A percentile compares a stretch with the other conserved stretches of the same genome.
phyloP scores from a whole-genome alignment of 2,329 filamentous ascomycete species.

The Aspergillus candidus region DNA sequence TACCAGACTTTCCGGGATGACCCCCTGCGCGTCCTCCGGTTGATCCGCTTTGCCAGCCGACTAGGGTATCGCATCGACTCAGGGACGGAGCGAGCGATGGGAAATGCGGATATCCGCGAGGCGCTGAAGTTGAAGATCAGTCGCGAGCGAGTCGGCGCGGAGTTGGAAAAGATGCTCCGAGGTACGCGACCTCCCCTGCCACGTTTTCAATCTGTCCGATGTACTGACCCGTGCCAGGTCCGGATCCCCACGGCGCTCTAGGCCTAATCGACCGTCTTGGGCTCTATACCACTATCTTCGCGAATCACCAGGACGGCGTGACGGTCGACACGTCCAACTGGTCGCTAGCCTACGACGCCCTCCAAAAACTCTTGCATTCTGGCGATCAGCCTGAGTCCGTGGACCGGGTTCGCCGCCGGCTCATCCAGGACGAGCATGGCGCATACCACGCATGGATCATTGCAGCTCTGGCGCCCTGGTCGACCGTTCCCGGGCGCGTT shows the following conservation, averaged over 20 bases:
- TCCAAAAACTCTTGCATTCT: conserved; percentile 46
- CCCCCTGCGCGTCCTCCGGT: conserved; percentile 74
- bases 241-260: conserved; percentile 35
- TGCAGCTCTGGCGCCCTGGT: conserved; percentile 69
- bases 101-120: conserved; percentile 66
- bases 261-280: conserved; percentile 34
- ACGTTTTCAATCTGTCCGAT: background rate
- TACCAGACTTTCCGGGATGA: conserved; percentile 93
- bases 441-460: conserved; percentile 71
- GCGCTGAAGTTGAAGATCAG: conserved; percentile 86
- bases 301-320: conserved; percentile 43
- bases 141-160: conserved; percentile 77
- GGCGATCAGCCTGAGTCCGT: conserved; percentile 31
- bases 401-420: conserved; percentile 35
- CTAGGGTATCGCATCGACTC: conserved; percentile 72
- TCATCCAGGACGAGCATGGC: conserved; percentile 60
- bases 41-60: conserved; percentile 85
- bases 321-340: conserved; percentile 57
- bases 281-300: conserved; percentile 38
- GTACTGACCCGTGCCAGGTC: conserved; percentile 20
- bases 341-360: conserved; percentile 57
- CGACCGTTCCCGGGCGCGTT: conserved; percentile 41
- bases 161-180: conserved; percentile 86
- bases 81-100: conserved; percentile 67
- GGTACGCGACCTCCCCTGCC: conserved; percentile 40